Percentiles rank a stretch among this genome's conserved stretches.
These are phyloP conservation scores for Plasmodium gallinaceum DNA, from an alignment of 169 alveolate genomes.

Conservation along the genomic window DNA sequence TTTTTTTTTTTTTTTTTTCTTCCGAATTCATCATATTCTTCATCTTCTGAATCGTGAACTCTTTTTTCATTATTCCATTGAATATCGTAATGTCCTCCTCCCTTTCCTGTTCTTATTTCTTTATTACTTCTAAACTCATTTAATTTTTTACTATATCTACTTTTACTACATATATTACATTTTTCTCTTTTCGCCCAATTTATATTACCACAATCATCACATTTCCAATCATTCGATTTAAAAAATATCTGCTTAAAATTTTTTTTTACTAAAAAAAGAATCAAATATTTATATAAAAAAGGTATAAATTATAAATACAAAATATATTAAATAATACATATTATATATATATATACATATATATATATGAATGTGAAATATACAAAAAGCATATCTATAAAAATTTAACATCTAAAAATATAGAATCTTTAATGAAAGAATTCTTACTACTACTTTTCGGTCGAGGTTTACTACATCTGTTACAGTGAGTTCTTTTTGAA, in stretches of 20 bases:
- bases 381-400: neutral
- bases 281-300: neutral
- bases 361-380: neutral
- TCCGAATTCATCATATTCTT: conserved; percentile 88
- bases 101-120: conserved; percentile 86
- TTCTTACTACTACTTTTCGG: conserved; percentile 77
- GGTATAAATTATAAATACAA: too few species aligned
- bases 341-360: neutral
- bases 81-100: conserved; percentile 88
- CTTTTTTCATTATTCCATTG: conserved; percentile 84
- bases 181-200: conserved; percentile 90
- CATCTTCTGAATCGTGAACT: conserved; percentile 87
- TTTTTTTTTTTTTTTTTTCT: conserved; percentile 81
- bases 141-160: conserved; percentile 21
- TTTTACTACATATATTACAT: conserved; percentile 88
- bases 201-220: conserved; percentile 89
- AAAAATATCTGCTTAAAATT: conserved; percentile 46
- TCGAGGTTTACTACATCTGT: conserved; percentile 82
- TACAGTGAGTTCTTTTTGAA: conserved; percentile 86
- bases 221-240: conserved; percentile 88
- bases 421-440: neutral
- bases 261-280: conserved; percentile 17
- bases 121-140: conserved; percentile 35
- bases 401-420: conserved; percentile 1
- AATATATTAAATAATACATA: neutral